phyloP scores from a whole-genome alignment of 441 rosid species.

The Pelargonium australe region DNA sequence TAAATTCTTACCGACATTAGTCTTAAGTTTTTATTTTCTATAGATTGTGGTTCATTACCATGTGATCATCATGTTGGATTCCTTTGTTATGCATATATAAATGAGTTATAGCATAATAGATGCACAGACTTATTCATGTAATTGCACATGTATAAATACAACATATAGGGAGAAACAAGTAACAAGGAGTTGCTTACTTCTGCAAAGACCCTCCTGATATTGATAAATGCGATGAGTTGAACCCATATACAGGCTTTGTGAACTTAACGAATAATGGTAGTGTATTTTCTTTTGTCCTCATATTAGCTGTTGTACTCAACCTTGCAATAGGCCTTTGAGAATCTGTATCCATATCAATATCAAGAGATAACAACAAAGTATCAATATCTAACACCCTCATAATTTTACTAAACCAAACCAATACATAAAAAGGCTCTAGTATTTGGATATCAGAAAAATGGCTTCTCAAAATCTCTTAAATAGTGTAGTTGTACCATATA shows the following conservation, averaged over 20 bases:
- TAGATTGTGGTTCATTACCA: no score
- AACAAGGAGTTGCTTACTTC: conserved; percentile 46
- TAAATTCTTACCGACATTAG: background rate
- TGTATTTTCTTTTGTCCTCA: conserved; percentile 56
- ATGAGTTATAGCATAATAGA: no score
- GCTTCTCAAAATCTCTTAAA: background rate
- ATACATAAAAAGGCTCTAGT: background rate
- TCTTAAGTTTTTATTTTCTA: background rate
- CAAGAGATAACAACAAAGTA: conserved; percentile 8
- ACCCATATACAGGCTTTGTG: conserved; percentile 78
- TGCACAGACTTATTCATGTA: no score
- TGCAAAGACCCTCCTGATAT: conserved; percentile 73
- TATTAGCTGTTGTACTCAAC: conserved; percentile 59
- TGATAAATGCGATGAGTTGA: conserved; percentile 64
- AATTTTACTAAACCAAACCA: no score
- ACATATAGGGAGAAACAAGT: background rate
- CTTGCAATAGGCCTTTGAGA: conserved; percentile 63
- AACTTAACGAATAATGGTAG: conserved; percentile 60
- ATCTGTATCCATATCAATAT: conserved; percentile 41
- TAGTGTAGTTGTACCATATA: conserved; percentile 47
- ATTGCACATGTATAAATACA: no score
- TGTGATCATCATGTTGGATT: no score
- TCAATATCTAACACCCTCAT: background rate
- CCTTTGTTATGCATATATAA: no score
- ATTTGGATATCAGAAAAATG: background rate